phyloP scores from a whole-genome alignment of 1,139 yeast genomes.

The Candida tunisiensis region DNA sequence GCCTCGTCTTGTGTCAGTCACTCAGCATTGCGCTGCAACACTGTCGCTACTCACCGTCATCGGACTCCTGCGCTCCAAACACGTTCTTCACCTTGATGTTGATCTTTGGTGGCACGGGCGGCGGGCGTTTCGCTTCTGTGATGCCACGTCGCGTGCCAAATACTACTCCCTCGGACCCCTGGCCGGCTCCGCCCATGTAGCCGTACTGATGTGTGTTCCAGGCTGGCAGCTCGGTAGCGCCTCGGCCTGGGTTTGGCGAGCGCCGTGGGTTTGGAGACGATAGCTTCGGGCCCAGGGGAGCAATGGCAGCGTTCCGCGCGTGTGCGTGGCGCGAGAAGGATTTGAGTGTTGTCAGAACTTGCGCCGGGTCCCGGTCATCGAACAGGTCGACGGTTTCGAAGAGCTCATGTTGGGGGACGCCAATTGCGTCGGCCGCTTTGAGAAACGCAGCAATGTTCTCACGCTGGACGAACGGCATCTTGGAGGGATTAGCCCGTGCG shows the following conservation, averaged over 20 bases:
- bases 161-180: slow-evolving; percentile 7
- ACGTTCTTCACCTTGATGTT: too few relatives aligned
- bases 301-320: slow-evolving; percentile 26
- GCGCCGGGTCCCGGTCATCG: slow-evolving; percentile 62
- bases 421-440: slow-evolving; percentile 34
- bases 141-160: neutral
- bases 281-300: slow-evolving; percentile 34
- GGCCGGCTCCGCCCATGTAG: slow-evolving; percentile 37
- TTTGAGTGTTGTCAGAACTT: slow-evolving; percentile 55
- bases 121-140: too few relatives aligned
- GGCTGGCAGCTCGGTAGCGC: slow-evolving; percentile 21
- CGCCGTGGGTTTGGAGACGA: slow-evolving; percentile 24
- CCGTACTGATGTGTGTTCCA: slow-evolving; percentile 49
- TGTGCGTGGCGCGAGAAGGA: slow-evolving; percentile 53
- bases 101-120: too few relatives aligned
- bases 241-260: slow-evolving; percentile 15
- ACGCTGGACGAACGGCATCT: slow-evolving; percentile 71
- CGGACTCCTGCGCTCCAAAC: too few relatives aligned
- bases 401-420: slow-evolving; percentile 70
- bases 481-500: slow-evolving; percentile 42
- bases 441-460: slow-evolving; percentile 70
- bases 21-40: too few relatives aligned
- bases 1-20: too few relatives aligned
- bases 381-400: slow-evolving; percentile 71
- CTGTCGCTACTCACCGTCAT: too few relatives aligned